phyloP scores from a whole-genome alignment of 192 early-diverging fungal species.

The Backusella parvicylindrica region DNA sequence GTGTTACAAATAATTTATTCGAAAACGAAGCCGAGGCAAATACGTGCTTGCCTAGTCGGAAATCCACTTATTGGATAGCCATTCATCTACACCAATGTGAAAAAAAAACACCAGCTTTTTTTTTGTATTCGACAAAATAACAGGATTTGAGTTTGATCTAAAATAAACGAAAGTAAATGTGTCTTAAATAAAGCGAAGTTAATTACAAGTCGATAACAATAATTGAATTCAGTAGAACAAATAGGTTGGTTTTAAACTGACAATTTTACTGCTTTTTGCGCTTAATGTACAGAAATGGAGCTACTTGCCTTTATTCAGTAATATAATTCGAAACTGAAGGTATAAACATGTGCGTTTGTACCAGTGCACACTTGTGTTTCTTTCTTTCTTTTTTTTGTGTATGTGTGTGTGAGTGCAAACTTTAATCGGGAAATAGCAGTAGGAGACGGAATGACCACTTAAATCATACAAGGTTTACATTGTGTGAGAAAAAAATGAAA shows the following conservation, averaged over 20 bases:
- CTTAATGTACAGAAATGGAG: constrained; percentile 1
- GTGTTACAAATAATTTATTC: neutral
- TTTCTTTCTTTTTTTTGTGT: neutral
- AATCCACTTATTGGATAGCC: neutral
- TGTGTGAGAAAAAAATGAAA: neutral
- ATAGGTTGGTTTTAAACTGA: neutral
- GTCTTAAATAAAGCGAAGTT: neutral
- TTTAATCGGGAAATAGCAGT: neutral
- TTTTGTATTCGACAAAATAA: neutral
- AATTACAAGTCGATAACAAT: neutral
- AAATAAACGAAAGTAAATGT: neutral
- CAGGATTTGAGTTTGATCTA: neutral
- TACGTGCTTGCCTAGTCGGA: neutral
- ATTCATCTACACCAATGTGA: constrained; percentile 1
- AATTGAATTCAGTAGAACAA: neutral
- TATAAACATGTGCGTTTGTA: constrained; percentile 1
- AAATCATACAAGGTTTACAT: neutral
- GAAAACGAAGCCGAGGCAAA: neutral
- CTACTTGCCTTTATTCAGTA: neutral
- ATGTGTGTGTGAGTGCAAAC: neutral
- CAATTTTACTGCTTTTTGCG: constrained; percentile 1
- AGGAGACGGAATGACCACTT: neutral
- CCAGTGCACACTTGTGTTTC: neutral
- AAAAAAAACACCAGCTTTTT: neutral
- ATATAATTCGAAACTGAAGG: neutral